Conservation (phyloP, 495 filamentous ascomycete species). For the Penicillium soppii region DNA sequence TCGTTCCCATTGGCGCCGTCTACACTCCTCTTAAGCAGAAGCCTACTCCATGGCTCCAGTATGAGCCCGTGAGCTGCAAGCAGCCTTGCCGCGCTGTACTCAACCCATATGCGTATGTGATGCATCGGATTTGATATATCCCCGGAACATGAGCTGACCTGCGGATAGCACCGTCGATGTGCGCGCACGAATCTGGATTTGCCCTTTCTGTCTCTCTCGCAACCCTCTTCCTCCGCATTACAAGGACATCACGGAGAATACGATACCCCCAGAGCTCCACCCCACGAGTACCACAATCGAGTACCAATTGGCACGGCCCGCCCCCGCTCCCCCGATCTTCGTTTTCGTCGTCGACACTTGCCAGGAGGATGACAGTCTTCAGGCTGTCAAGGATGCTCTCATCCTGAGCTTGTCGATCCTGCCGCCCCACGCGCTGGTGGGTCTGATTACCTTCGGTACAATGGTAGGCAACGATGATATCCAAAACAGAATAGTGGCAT, state of each 20-base stretch:
- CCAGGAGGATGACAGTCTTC: constrained; percentile 96
- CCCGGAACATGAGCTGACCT: constrained; percentile 20
- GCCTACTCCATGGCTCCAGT: constrained; percentile 83
- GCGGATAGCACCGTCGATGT: constrained; percentile 82
- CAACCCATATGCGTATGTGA: constrained; percentile 88
- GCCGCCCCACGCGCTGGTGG: constrained; percentile 90
- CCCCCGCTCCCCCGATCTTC: constrained; percentile 93
- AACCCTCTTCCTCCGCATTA: constrained; percentile 96
- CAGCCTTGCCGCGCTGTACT: constrained; percentile 92
- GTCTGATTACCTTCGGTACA: constrained; percentile 92
- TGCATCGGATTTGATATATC: constrained; percentile 1
- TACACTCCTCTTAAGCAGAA: constrained; percentile 98
- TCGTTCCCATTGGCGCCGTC: constrained; percentile 94
- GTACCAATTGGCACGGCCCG: constrained; percentile 89
- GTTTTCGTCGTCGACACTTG: constrained; percentile 98
- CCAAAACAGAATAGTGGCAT: background rate
- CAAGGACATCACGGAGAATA: constrained; percentile 95
- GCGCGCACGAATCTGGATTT: constrained; percentile 95
- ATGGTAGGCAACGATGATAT: constrained; percentile 62
- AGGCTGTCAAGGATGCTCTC: constrained; percentile 92
- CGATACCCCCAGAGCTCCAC: constrained; percentile 94
- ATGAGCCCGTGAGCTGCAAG: constrained; percentile 98
- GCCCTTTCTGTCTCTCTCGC: constrained; percentile 94
- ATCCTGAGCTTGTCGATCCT: constrained; percentile 96
- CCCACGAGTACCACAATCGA: constrained; percentile 95